phyloP scores from a whole-genome alignment of 2,329 filamentous ascomycete species.

The Emmonsiellopsis sp. region DNA sequence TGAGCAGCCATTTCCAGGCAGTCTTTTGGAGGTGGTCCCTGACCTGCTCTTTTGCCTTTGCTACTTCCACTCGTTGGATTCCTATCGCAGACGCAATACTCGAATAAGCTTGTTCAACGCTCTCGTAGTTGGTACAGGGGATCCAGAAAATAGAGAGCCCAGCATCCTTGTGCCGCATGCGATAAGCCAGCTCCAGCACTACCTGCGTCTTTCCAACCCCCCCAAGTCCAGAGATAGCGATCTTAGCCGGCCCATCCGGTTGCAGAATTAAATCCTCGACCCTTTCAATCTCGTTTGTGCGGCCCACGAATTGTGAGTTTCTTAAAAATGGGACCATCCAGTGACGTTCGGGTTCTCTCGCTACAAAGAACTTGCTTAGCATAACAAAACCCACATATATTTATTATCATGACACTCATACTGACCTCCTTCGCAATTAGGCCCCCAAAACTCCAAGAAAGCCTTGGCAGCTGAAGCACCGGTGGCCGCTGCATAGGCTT shows the following conservation, averaged over 20 bases:
- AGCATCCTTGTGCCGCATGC: slow-evolving; percentile 11
- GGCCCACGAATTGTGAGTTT: not conserved
- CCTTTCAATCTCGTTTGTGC: not conserved
- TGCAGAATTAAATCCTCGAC: not conserved
- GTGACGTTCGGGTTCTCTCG: not conserved
- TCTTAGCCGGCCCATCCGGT: not conserved
- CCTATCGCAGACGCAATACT: slow-evolving; percentile 11
- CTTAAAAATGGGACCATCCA: not conserved
- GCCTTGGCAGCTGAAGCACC: not conserved
- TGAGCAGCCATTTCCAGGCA: slow-evolving; percentile 15
- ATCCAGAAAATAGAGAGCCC: slow-evolving; percentile 21
- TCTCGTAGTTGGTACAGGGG: slow-evolving; percentile 13
- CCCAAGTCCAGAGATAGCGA: slow-evolving; percentile 18
- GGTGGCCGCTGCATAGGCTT: not conserved
- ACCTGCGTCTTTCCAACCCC: slow-evolving; percentile 23
- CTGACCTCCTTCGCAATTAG: not conserved
- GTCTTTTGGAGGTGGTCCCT: slow-evolving; percentile 8
- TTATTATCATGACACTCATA: not conserved
- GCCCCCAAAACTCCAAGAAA: not conserved
- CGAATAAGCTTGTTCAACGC: slow-evolving; percentile 15
- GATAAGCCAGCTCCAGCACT: slow-evolving; percentile 19
- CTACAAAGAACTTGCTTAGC: not conserved
- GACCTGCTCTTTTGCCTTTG: not conserved
- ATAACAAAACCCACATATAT: not conserved
- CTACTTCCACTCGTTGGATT: slow-evolving; percentile 1